Conservation (phyloP, 2,329 filamentous ascomycete species). For the Aureobasidium sp. region DNA sequence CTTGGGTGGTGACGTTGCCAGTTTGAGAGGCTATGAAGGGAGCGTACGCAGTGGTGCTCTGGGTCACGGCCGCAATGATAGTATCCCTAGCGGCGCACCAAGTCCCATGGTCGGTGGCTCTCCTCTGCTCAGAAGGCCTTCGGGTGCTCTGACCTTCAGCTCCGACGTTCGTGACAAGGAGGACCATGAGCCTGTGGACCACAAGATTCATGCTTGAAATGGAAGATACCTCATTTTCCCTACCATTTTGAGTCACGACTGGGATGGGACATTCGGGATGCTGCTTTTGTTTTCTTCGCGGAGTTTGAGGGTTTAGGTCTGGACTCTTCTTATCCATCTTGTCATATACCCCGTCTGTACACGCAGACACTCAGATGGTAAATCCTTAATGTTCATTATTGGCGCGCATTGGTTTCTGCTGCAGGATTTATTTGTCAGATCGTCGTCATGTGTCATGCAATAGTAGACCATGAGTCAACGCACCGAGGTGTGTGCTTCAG, state of each 20-base stretch:
- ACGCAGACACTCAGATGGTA: not conserved
- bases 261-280: not conserved
- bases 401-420: not conserved
- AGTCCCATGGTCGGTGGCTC: constrained; percentile 53
- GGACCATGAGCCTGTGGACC: not conserved
- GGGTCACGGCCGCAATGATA: constrained; percentile 74
- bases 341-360: not conserved
- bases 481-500: not conserved
- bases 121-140: constrained; percentile 27
- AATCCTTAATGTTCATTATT: not conserved
- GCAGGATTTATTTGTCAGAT: not conserved
- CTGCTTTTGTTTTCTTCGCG: not conserved
- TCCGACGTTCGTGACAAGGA: constrained; percentile 10
- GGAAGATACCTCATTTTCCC: not conserved
- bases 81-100: constrained; percentile 68
- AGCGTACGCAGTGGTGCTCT: constrained; percentile 72
- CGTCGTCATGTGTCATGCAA: not conserved
- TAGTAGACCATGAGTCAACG: not conserved
- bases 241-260: not conserved
- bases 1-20: constrained; percentile 54
- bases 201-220: not conserved
- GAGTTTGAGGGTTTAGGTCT: not conserved
- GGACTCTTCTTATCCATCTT: not conserved
- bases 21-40: constrained; percentile 71
- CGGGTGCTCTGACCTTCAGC: constrained; percentile 15